phyloP scores from a whole-genome alignment of 768 basidiomycete genomes.

The Leccinum barrowsii region DNA sequence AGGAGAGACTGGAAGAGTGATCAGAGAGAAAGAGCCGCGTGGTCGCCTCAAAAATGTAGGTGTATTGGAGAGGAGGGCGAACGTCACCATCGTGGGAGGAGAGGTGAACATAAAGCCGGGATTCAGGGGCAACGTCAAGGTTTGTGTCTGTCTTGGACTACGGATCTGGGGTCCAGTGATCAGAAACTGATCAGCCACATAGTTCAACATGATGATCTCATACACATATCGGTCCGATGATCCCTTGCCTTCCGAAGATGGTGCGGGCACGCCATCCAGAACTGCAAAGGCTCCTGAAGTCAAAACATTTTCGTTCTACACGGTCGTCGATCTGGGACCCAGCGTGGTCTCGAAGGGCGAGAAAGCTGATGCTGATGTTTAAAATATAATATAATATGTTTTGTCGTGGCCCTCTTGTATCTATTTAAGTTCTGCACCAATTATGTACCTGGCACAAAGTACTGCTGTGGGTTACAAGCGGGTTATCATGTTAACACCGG shows the following conservation, averaged over 20 bases:
- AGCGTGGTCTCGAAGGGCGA: slow-evolving; percentile 65
- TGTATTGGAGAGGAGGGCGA: slow-evolving; percentile 85
- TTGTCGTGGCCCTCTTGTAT: background rate
- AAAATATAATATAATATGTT: background rate
- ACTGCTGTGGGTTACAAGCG: background rate
- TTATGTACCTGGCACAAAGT: background rate
- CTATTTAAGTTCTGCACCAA: background rate
- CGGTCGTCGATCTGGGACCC: slow-evolving; percentile 73
- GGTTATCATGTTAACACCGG: background rate
- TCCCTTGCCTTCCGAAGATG: slow-evolving; percentile 60
- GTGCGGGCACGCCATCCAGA: slow-evolving; percentile 43
- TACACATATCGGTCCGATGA: slow-evolving; percentile 96
- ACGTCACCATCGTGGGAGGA: slow-evolving; percentile 83
- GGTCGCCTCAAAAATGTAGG: slow-evolving; percentile 60
- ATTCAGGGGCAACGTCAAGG: slow-evolving; percentile 74
- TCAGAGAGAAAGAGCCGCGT: slow-evolving; percentile 45
- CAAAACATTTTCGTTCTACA: slow-evolving; percentile 90
- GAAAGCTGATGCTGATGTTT: slow-evolving; percentile 21
- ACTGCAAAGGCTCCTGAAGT: slow-evolving; percentile 60
- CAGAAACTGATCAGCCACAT: slow-evolving; percentile 7
- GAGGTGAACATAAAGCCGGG: slow-evolving; percentile 85
- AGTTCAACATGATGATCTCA: slow-evolving; percentile 94
- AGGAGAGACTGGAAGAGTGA: slow-evolving; percentile 35
- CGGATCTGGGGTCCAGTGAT: background rate
- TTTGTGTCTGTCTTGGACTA: slow-evolving; percentile 33